These are phyloP conservation scores for Penicillium sp. DNA, from an alignment of 2,329 filamentous ascomycete species.

Conservation along the genomic window DNA sequence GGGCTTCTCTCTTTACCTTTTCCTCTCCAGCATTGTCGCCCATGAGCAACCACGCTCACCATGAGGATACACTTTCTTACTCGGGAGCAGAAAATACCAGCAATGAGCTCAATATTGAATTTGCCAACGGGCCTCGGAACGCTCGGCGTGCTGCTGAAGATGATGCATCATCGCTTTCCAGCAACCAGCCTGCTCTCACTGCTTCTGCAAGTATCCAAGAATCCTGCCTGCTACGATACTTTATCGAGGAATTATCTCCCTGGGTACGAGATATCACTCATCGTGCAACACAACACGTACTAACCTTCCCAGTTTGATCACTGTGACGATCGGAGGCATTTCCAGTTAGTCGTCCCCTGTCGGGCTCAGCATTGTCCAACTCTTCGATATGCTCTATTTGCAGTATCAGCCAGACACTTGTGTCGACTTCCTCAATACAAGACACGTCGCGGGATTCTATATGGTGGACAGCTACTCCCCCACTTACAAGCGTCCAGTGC, in stretches of 20 bases:
- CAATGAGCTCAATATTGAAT: not conserved
- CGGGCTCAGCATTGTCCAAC: conserved; percentile 24
- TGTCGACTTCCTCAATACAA: conserved; percentile 25
- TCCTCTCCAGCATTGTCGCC: conserved; percentile 4
- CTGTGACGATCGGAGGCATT: conserved; percentile 26
- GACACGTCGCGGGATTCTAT: conserved; percentile 18
- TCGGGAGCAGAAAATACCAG: too few species aligned
- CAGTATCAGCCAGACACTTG: conserved; percentile 27
- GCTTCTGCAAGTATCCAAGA: conserved; percentile 17
- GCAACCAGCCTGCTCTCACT: not conserved
- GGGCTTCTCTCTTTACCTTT: too few species aligned
- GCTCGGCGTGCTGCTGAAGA: too few species aligned
- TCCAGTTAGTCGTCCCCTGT: conserved; percentile 22
- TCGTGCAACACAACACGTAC: not conserved
- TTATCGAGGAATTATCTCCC: conserved; percentile 32
- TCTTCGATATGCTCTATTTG: conserved; percentile 28
- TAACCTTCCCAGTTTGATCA: conserved; percentile 32
- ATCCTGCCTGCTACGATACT: conserved; percentile 26
- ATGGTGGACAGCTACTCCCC: conserved; percentile 19
- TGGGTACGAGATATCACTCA: conserved; percentile 19
- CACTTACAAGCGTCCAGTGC: conserved; percentile 20
- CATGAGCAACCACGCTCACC: too few species aligned
- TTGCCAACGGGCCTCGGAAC: too few species aligned
- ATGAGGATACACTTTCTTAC: too few species aligned
- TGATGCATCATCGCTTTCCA: too few species aligned